phyloP scores from a whole-genome alignment of 1,284 basidiomycete species.

The Cerrena zonata region DNA sequence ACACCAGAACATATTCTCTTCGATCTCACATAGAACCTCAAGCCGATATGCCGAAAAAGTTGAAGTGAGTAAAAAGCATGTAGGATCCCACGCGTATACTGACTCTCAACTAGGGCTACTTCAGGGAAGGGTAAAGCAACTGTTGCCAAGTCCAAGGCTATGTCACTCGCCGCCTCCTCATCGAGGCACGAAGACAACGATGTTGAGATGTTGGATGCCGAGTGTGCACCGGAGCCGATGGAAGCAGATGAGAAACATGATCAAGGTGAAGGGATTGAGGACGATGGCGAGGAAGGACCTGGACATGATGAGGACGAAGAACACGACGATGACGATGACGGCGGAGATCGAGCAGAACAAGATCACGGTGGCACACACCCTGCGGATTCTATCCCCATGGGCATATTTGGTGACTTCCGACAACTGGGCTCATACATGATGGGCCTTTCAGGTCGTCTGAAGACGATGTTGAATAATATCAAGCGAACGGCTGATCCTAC shows the following conservation, averaged over 20 bases:
- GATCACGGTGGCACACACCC: constrained; percentile 34
- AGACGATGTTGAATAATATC: constrained; percentile 86
- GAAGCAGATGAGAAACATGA: constrained; percentile 43
- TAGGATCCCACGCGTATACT: constrained; percentile 8
- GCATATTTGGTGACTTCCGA: constrained; percentile 79
- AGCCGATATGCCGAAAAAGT: constrained; percentile 67
- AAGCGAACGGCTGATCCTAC: constrained; percentile 76
- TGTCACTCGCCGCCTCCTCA: constrained; percentile 47
- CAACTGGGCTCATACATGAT: constrained; percentile 88
- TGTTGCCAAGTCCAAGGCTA: constrained; percentile 52
- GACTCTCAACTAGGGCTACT: constrained; percentile 32
- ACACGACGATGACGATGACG: constrained; percentile 38
- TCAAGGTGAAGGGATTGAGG: constrained; percentile 7
- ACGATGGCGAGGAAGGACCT: constrained; percentile 33
- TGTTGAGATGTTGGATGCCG: constrained; percentile 68
- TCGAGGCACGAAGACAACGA: constrained; percentile 65
- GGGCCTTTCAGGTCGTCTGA: constrained; percentile 78
- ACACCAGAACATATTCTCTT: constrained; percentile 58
- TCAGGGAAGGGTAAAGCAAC: constrained; percentile 58
- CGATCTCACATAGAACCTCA: constrained; percentile 52
- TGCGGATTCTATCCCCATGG: constrained; percentile 66
- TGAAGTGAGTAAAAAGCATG: constrained; percentile 40
- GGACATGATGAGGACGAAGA: constrained; percentile 36
- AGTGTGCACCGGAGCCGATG: constrained; percentile 54
- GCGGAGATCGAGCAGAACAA: constrained; percentile 40